Percentiles rank a stretch among this genome's conserved stretches.
Conservation (phyloP, 129 eudicot genomes). For the Sambucus nigra region DNA sequence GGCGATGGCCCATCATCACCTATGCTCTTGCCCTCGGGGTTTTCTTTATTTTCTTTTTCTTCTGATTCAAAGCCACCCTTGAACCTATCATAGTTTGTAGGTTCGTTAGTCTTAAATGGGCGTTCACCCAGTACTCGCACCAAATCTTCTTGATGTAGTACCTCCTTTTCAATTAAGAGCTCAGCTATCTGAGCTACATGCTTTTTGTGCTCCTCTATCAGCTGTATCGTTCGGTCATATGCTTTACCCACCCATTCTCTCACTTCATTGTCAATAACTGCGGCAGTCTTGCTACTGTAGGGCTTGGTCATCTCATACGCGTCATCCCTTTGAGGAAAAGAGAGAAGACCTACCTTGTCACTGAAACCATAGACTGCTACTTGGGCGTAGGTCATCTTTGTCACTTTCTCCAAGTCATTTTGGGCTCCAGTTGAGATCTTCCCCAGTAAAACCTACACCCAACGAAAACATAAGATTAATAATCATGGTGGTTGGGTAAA, state of each 20-base stretch:
- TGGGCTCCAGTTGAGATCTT: slow-evolving; percentile 92
- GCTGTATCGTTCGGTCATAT: slow-evolving; percentile 41
- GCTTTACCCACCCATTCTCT: slow-evolving; percentile 85
- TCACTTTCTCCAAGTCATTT: slow-evolving; percentile 81
- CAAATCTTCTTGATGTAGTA: slow-evolving; percentile 76
- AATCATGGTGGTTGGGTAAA: too few species aligned
- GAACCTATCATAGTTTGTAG: slow-evolving; percentile 71
- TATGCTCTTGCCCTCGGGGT: slow-evolving; percentile 9
- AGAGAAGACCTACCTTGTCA: slow-evolving; percentile 86
- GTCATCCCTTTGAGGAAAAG: slow-evolving; percentile 74
- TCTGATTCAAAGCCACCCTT: slow-evolving; percentile 44
- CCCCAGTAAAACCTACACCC: slow-evolving; percentile 59
- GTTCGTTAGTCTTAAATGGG: slow-evolving; percentile 57
- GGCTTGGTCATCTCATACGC: slow-evolving; percentile 66
- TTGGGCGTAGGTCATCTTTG: slow-evolving; percentile 90
- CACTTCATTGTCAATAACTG: slow-evolving; percentile 70
- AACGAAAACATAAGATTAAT: background rate
- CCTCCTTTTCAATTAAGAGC: slow-evolving; percentile 71
- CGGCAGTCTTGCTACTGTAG: slow-evolving; percentile 83
- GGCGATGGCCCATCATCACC: slow-evolving; percentile 33
- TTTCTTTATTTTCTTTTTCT: slow-evolving; percentile 15
- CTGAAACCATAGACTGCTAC: slow-evolving; percentile 90
- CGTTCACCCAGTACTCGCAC: slow-evolving; percentile 63
- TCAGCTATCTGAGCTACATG: slow-evolving; percentile 71
- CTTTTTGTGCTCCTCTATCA: slow-evolving; percentile 73